Conservation (phyloP, 345 rosid species). For the Dimocarpus longan region DNA sequence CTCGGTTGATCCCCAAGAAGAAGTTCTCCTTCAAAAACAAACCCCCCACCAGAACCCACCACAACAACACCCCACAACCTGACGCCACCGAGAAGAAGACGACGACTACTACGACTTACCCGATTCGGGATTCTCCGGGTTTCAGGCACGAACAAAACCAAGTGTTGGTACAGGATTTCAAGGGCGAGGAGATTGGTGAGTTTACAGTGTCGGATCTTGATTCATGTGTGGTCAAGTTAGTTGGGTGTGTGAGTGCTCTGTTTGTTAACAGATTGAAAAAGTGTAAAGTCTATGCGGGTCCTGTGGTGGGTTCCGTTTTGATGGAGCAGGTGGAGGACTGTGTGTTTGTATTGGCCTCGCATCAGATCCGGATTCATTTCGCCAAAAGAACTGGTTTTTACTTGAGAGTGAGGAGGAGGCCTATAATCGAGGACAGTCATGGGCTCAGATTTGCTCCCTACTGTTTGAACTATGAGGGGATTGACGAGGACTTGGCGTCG, state of each 20-base stretch:
- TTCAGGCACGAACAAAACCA: conserved; percentile 53
- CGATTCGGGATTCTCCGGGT: conserved; percentile 65
- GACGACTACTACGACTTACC: conserved; percentile 12
- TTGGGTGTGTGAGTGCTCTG: conserved; percentile 53
- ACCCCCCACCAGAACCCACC: conserved; percentile 29
- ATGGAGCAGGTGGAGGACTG: conserved; percentile 76
- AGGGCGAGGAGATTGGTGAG: conserved; percentile 61
- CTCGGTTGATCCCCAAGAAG: conserved; percentile 62
- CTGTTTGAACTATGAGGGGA: conserved; percentile 69
- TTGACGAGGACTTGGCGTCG: conserved; percentile 61
- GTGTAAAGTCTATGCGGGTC: conserved; percentile 62
- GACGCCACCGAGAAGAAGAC: neutral
- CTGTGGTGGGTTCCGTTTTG: conserved; percentile 77
- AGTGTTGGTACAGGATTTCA: conserved; percentile 47
- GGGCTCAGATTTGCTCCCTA: conserved; percentile 74
- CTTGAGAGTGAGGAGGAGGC: conserved; percentile 83
- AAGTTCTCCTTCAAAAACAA: conserved; percentile 77
- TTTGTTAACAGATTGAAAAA: conserved; percentile 61
- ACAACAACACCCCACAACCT: conserved; percentile 23
- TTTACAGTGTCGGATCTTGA: conserved; percentile 69
- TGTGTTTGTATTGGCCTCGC: conserved; percentile 69
- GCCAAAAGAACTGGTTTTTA: conserved; percentile 68
- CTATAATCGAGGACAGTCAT: conserved; percentile 75
- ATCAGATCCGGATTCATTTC: conserved; percentile 81
- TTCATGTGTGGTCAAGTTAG: conserved; percentile 63